A percentile compares a stretch with the other conserved stretches of the same genome.
These are phyloP conservation scores for Chalciporus chontae DNA, from an alignment of 768 basidiomycete genomes.

Conservation along the genomic window DNA sequence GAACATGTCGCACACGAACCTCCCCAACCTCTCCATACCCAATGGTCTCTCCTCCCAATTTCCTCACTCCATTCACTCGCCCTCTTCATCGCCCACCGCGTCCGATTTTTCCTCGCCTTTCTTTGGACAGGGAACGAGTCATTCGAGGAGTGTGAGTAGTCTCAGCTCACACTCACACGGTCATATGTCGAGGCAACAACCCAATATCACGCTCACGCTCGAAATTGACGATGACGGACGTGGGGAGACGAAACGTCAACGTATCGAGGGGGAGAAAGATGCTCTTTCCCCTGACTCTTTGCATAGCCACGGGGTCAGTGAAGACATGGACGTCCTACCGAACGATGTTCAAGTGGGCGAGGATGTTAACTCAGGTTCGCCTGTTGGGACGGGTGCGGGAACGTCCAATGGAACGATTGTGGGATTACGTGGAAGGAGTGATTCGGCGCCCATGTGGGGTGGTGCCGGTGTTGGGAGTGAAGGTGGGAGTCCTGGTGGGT, in stretches of 20 bases:
- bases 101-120: slow-evolving; percentile 16
- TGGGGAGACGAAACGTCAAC: slow-evolving; percentile 24
- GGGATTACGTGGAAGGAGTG: slow-evolving; percentile 22
- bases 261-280: slow-evolving; percentile 12
- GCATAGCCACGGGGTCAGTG: slow-evolving; percentile 10
- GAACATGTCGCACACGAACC: slow-evolving; percentile 3
- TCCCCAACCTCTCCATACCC: slow-evolving; percentile 13
- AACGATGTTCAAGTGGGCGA: slow-evolving; percentile 3
- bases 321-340: slow-evolving; percentile 26
- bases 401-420: slow-evolving; percentile 3
- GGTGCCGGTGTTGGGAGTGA: slow-evolving; percentile 15
- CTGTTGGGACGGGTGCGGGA: slow-evolving; percentile 17
- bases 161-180: slow-evolving; percentile 16
- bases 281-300: not conserved
- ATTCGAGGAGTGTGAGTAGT: slow-evolving; percentile 28
- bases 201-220: slow-evolving; percentile 29
- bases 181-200: slow-evolving; percentile 18
- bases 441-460: slow-evolving; percentile 24
- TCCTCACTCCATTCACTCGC: slow-evolving; percentile 20
- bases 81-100: slow-evolving; percentile 27
- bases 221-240: slow-evolving; percentile 22
- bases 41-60: slow-evolving; percentile 8
- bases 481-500: slow-evolving; percentile 16
- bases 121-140: slow-evolving; percentile 9
- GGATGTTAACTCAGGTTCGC: slow-evolving; percentile 19